Base-by-base conservation (phyloP, 2,329 filamentous ascomycete species). In the Sporothrix brasiliensis region DNA sequence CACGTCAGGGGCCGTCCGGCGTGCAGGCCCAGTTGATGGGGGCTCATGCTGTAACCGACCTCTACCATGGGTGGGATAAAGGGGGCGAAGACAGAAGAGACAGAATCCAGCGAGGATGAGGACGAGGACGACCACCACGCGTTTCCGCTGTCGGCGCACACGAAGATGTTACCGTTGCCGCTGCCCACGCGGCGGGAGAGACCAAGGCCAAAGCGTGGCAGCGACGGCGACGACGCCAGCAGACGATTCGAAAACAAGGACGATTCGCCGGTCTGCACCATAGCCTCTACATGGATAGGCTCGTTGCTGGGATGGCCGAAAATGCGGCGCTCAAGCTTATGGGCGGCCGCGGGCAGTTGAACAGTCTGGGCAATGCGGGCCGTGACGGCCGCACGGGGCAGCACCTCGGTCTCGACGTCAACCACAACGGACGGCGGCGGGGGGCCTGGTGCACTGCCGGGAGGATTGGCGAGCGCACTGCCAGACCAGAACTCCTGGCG, bases 101-200 rank as follows among this genome's bases (percentile, higher is more conserved):
- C 21, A 19, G 50, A n/a, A 13, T 61, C 41, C 39, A 44, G 41
- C 41, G 63, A 30, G 7, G 69, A 44, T 19, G 49, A 60, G 4
- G 63, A 52, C 10, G 34, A 34, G 24, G 19, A 50, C 41, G 60
- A 67, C 11, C 70, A 73, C 81, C 81, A 83, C 66, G 44, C 34
- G 60, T 82, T 79, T 4, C 82, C 83, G 50, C 78, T 82, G 73
- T 85, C 83, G 4, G 77, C 77, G 30, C 80, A 78, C 49, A 80
- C 65, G 61, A 83, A 83, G 13, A 76, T 77, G 0, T 77, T 79
- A 7, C 81, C 81, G 14, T 30, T 19, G 24, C 34, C 66, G 6
- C 19, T 63, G 21, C 60, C 71, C 21, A 74, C 41, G 14, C 71
- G 72, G 24, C 71, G 71, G 2, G 72, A 60, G 9, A 73, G 53